Evolutionary conservation across 495 filamentous ascomycete genomes (phyloP).

Genomic region (Tuber borchii): DNA sequence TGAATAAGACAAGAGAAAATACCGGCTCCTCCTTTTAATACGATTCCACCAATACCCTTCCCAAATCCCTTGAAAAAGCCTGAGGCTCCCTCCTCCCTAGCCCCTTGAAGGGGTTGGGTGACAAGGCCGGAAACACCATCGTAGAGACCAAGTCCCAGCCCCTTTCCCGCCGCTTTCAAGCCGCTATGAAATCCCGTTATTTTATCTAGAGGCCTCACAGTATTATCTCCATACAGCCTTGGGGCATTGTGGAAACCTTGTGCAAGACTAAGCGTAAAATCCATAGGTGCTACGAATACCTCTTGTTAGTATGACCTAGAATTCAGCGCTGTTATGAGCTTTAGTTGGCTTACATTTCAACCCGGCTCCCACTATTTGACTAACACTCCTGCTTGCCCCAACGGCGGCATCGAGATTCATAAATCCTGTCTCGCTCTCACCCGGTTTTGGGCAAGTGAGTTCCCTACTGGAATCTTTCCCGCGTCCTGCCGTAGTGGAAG

Average conservation of each 20-base stretch:
- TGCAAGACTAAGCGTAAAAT: constrained; percentile 63
- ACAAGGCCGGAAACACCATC: constrained; percentile 69
- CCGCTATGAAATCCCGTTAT: constrained; percentile 65
- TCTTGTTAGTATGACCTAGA: constrained; percentile 61
- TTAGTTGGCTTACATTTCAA: constrained; percentile 73
- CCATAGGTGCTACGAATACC: constrained; percentile 61
- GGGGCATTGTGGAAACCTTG: constrained; percentile 83
- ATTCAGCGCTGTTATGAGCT: constrained; percentile 74
- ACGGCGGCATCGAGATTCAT: constrained; percentile 51
- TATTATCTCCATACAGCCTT: constrained; percentile 61
- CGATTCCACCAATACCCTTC: constrained; percentile 67
- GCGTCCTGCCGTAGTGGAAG: constrained; percentile 4
- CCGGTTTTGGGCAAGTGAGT: constrained; percentile 39
- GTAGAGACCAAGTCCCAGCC: constrained; percentile 62
- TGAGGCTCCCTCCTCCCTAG: constrained; percentile 51
- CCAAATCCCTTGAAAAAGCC: constrained; percentile 63
- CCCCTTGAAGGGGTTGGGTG: constrained; percentile 58
- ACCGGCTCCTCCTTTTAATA: constrained; percentile 63
- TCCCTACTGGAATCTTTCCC: constrained; percentile 15
- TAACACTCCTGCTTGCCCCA: constrained; percentile 57
- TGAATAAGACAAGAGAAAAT: constrained; percentile 59
- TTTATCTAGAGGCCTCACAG: constrained; percentile 52
- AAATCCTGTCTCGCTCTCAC: constrained; percentile 7
- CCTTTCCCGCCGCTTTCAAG: constrained; percentile 58
- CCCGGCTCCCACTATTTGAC: constrained; percentile 62